A percentile compares a stretch with the other conserved stretches of the same genome.
phyloP scores from a whole-genome alignment of 2,329 filamentous ascomycete genomes.

The Hortaea werneckii region DNA sequence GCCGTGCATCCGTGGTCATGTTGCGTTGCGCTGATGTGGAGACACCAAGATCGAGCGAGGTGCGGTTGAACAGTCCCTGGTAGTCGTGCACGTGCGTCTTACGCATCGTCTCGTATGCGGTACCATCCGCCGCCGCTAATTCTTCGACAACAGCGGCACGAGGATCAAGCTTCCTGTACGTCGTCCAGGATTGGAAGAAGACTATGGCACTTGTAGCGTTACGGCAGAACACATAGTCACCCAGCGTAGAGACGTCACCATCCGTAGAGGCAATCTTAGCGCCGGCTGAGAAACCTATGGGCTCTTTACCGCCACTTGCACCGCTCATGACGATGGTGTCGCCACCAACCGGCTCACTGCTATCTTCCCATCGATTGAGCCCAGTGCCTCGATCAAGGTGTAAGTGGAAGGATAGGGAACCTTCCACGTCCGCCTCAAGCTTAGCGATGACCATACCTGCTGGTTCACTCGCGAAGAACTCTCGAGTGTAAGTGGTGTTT shows the following conservation, averaged over 20 bases:
- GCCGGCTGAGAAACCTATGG: slow-evolving; percentile 1
- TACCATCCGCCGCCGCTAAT: not conserved
- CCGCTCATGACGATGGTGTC: slow-evolving; percentile 3
- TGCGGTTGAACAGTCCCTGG: slow-evolving; percentile 1
- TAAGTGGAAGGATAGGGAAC: no score
- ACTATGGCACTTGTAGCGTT: slow-evolving; percentile 2
- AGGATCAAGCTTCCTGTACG: not conserved
- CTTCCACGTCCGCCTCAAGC: no score
- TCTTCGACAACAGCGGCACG: slow-evolving; percentile 1
- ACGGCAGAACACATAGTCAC: slow-evolving; percentile 1
- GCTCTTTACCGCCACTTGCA: not conserved
- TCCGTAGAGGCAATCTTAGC: not conserved
- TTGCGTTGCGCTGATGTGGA: slow-evolving; percentile 3
- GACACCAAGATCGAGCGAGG: slow-evolving; percentile 1
- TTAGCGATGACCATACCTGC: no score
- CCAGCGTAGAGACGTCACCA: slow-evolving; percentile 1
- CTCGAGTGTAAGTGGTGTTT: no score
- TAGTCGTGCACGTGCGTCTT: slow-evolving; percentile 2
- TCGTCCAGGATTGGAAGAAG: slow-evolving; percentile 2
- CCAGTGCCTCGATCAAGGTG: no score
- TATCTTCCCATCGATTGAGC: slow-evolving; percentile 2
- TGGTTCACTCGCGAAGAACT: no score
- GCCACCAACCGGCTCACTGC: not conserved
- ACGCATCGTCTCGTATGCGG: slow-evolving; percentile 3
- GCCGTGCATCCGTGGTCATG: slow-evolving; percentile 28